Conservation (phyloP, 768 basidiomycete species). For the Lactifluus volemus region DNA sequence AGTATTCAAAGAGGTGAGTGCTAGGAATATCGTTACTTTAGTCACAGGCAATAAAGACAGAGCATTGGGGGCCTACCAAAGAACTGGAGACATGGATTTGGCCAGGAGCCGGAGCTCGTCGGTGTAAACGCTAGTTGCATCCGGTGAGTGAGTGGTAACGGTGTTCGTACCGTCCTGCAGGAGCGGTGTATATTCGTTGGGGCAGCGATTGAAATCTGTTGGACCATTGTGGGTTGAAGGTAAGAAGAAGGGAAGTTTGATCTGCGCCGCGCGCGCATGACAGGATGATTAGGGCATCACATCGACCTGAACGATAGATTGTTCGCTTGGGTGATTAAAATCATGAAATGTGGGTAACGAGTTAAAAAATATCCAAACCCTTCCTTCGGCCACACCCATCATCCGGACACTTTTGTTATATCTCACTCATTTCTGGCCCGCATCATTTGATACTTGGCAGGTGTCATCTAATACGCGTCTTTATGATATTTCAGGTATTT, state of each 20-base stretch:
- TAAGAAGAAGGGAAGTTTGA: slow-evolving; percentile 30
- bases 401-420: too few relatives aligned
- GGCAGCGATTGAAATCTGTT: slow-evolving; percentile 20
- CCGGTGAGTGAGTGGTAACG: neutral
- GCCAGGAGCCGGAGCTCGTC: slow-evolving; percentile 54
- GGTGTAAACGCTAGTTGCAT: slow-evolving; percentile 32
- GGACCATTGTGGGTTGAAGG: slow-evolving; percentile 29
- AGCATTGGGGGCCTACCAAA: slow-evolving; percentile 36
- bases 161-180: slow-evolving; percentile 29
- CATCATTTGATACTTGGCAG: too few relatives aligned
- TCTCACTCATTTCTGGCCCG: too few relatives aligned
- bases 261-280: slow-evolving; percentile 22
- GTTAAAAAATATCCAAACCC: too few relatives aligned
- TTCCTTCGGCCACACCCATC: too few relatives aligned
- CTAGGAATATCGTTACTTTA: slow-evolving; percentile 29
- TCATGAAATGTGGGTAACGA: neutral
- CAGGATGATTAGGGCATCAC: neutral
- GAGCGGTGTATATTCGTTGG: slow-evolving; percentile 21
- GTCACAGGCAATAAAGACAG: neutral
- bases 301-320: neutral
- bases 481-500: too few relatives aligned
- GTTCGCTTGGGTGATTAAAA: neutral
- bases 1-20: slow-evolving; percentile 78
- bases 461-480: too few relatives aligned
- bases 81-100: slow-evolving; percentile 63